Evolutionary conservation across 495 filamentous ascomycete genomes (phyloP), one percentile per base, ranked within the genome.

Genomic region (Neurospora sp.): DNA sequence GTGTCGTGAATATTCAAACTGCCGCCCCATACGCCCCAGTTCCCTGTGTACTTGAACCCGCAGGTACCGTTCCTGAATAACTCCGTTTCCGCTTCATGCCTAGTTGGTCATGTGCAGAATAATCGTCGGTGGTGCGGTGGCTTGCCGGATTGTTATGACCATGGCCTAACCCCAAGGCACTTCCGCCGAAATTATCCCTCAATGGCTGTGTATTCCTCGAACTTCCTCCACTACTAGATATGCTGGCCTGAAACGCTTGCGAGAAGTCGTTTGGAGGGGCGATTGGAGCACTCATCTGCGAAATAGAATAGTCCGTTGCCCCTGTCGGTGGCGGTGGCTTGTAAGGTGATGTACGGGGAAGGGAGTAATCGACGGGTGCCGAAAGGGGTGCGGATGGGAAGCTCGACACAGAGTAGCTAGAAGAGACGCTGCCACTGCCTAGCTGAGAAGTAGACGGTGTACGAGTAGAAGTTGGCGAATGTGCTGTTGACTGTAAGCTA

Each of bases 271-370:
- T 82, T 1, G 85, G 82, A 40, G 85, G 84, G 7, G 84, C 83
- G 76, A 88, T 87, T 16, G 86, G 86, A 4, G 86, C 86, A 76
- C 84, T 86, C 81, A 88, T 82, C 75, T 87, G 86, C 5, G 86
- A 84, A 76, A 87, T 87, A 14, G 83, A 84, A 77, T 87, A 87
- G 71, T 88, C 85, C 31, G 53, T 35, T 14, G 78, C 79, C 20
- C 81, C 78, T n/a, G 80, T 76, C 9, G 75, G 79, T 31, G 53
- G 53, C 7, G 27, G 27, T 65, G 53, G 53, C 72, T 82, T 76
- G 70, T 80, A 82, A 22, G 80, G 80, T 10, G 84, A 79, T 22
- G 86, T 84, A 38, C 85, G 79, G 9, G 86, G 83, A 12, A 88
- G 79, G 16, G 84, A 81, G 72, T 87, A 88, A 72, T 87, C 85